phyloP scores from a whole-genome alignment of 2,329 filamentous ascomycete species.

The Aspergillus uvarum region DNA sequence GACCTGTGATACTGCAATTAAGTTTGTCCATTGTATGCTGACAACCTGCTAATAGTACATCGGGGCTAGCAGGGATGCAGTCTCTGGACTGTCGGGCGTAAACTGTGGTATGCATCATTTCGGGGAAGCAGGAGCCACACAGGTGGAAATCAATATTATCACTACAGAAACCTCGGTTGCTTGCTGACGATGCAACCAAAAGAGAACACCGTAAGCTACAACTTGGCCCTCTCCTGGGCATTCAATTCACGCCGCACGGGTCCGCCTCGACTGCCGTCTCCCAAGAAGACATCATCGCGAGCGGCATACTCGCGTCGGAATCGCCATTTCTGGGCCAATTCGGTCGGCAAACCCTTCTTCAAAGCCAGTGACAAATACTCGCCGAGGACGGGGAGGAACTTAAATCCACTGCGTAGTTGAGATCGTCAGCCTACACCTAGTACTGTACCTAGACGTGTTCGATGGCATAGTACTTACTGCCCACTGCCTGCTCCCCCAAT shows the following conservation, averaged over 20 bases:
- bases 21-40: too few species aligned
- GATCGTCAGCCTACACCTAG: not conserved
- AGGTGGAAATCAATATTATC: too few species aligned
- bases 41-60: too few species aligned
- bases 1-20: too few species aligned
- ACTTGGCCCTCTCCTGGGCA: constrained; percentile 10
- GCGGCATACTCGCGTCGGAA: constrained; percentile 27
- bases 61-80: too few species aligned
- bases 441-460: too few species aligned
- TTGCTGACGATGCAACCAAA: too few species aligned
- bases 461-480: constrained; percentile 29
- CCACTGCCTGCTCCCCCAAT: constrained; percentile 32
- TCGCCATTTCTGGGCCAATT: constrained; percentile 62
- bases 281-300: constrained; percentile 15
- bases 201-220: not conserved
- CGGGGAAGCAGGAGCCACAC: too few species aligned
- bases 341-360: constrained; percentile 41
- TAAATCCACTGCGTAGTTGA: constrained; percentile 53
- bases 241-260: constrained; percentile 30
- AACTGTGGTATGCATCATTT: too few species aligned
- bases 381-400: constrained; percentile 62
- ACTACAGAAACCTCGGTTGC: too few species aligned
- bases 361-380: constrained; percentile 61
- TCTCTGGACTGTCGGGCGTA: too few species aligned
- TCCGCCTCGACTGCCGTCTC: constrained; percentile 35